Base-by-base conservation (phyloP, 441 rosid genomes). In the Corymbia calophylla region DNA sequence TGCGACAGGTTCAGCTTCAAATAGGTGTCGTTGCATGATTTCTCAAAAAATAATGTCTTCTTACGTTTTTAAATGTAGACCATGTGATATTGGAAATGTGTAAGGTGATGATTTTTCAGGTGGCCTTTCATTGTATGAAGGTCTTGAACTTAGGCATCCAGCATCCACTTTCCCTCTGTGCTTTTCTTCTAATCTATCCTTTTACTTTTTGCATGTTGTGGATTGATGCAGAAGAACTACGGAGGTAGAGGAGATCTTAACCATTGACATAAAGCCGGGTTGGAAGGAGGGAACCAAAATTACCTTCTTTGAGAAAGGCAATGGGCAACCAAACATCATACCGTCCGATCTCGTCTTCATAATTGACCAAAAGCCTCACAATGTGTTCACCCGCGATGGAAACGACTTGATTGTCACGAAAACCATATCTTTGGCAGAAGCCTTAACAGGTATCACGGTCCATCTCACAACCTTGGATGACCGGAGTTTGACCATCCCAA, bases 261-360 rank as follows among this genome's bases (percentile, higher is more conserved):
- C 95, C 5, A 93, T 96, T 53, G 93, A 93, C 51, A 94, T 96
- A 91, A 95, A 95, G 91, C 98, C 98, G 0, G 99, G 99, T 6
- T 96, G 98, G 99, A 96, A 97, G 92, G 93, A 94, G 89, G 98
- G 98, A 88, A 95, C 98, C n/a, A 96, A 95, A 92, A 94, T 97
- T 66, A 96, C 98, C 10, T 96, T 96, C 94, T 97, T 96, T 0
- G 96, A 97, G 93, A 97, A 96, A 93, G 99, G 99, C 48, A 95
- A 97, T 35, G 95, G 95, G 88, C 96, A 94, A 51, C 95, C 94
- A 39, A 95, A 95, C 51, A 88, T 94, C n/a, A 90, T 93, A 51
- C 97, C 99, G 0, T 92, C 98, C 1, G 97, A 97, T 92, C 96
- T 97, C 13, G 94, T 97, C 25, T 95, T 97, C 94, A 93, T 95